phyloP scores from a whole-genome alignment of 2,329 filamentous ascomycete species.

The Talaromyces piceae region DNA sequence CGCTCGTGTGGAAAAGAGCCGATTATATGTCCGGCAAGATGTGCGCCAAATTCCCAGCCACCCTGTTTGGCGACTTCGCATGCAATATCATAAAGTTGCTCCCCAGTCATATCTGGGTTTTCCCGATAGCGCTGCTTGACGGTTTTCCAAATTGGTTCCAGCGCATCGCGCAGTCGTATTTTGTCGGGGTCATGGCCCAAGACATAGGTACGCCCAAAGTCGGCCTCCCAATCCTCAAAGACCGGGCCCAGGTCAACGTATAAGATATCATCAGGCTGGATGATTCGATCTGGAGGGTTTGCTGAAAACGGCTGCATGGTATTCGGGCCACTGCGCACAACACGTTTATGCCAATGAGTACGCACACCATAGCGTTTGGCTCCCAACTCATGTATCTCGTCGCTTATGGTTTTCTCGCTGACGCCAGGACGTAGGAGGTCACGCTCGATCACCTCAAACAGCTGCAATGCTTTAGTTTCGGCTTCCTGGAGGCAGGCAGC shows the following conservation, averaged over 20 bases:
- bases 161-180: slow-evolving; percentile 37
- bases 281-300: slow-evolving; percentile 44
- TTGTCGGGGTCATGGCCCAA: slow-evolving; percentile 43
- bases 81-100: slow-evolving; percentile 41
- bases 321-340: slow-evolving; percentile 45
- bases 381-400: slow-evolving; percentile 42
- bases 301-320: slow-evolving; percentile 43
- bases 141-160: slow-evolving; percentile 42
- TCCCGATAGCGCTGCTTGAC: slow-evolving; percentile 36
- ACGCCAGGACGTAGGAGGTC: slow-evolving; percentile 42
- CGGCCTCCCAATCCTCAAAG: slow-evolving; percentile 48
- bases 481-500: slow-evolving; percentile 39
- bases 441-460: slow-evolving; percentile 43
- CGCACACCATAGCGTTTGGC: slow-evolving; percentile 36
- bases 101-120: slow-evolving; percentile 42
- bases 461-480: slow-evolving; percentile 38
- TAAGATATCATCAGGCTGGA: slow-evolving; percentile 44
- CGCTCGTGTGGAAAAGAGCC: slow-evolving; percentile 47
- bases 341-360: slow-evolving; percentile 49
- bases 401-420: slow-evolving; percentile 41
- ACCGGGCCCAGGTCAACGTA: slow-evolving; percentile 47
- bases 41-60: slow-evolving; percentile 41
- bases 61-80: slow-evolving; percentile 28
- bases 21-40: slow-evolving; percentile 44
- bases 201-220: slow-evolving; percentile 48